Evolutionary conservation across 2,329 filamentous ascomycete genomes (phyloP).

Genomic region (Fusarium tricinctum): DNA sequence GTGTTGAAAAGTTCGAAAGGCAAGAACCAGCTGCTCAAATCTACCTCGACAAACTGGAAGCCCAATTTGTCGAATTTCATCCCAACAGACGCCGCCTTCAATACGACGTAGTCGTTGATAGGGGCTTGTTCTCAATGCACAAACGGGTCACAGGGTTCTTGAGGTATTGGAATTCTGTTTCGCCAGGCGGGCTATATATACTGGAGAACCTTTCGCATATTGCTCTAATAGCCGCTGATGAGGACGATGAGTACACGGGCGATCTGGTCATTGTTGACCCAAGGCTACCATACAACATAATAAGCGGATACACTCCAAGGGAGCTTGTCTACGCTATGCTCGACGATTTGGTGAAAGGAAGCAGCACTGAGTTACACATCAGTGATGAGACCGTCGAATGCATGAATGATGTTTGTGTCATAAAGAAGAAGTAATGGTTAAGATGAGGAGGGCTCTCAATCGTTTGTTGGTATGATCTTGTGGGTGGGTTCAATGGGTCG

Average conservation of each 20-base stretch:
- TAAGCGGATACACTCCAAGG: background rate
- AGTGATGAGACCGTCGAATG: constrained; percentile 51
- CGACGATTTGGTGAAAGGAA: constrained; percentile 46
- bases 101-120: constrained; percentile 58
- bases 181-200: constrained; percentile 55
- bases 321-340: constrained; percentile 47
- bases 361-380: constrained; percentile 38
- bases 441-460: background rate
- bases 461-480: background rate
- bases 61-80: background rate
- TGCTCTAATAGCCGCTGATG: constrained; percentile 12
- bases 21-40: background rate
- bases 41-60: background rate
- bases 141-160: constrained; percentile 55
- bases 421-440: constrained; percentile 3
- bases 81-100: background rate
- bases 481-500: background rate
- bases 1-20: background rate
- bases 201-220: constrained; percentile 51
- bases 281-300: background rate
- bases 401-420: constrained; percentile 45
- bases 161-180: constrained; percentile 56
- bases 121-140: constrained; percentile 56
- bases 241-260: constrained; percentile 7
- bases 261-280: background rate